Evolutionary conservation across 2,329 filamentous ascomycete genomes (phyloP).

Genomic region (Lasiodiplodia sp.): DNA sequence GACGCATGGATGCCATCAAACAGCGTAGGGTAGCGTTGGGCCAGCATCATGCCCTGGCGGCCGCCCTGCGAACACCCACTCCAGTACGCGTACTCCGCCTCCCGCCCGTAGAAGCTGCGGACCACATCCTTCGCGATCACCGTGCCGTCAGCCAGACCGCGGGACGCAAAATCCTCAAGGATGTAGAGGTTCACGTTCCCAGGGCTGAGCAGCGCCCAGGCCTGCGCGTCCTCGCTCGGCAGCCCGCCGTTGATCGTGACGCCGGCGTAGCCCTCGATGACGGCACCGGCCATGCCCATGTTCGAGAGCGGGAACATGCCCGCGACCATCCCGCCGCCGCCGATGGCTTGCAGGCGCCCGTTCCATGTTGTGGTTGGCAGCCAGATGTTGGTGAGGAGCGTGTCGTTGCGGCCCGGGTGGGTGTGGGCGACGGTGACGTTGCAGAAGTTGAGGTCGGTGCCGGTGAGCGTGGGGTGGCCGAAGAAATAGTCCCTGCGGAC

Average conservation of each 20-base stretch:
- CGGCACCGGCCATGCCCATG: background rate
- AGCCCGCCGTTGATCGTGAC: background rate
- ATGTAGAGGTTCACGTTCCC: conserved; percentile 18
- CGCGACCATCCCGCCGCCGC: conserved; percentile 34
- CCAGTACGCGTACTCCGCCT: conserved; percentile 46
- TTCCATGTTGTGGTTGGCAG: conserved; percentile 41
- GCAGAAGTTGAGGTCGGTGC: conserved; percentile 37
- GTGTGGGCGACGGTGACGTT: conserved; percentile 49
- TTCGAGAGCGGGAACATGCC: background rate
- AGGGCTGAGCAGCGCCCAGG: conserved; percentile 31
- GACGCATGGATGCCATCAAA: conserved; percentile 52
- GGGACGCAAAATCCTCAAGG: conserved; percentile 13
- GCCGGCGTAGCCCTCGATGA: background rate
- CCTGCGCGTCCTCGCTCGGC: background rate
- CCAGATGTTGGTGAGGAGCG: conserved; percentile 42
- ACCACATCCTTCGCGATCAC: conserved; percentile 29
- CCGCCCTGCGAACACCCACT: conserved; percentile 49
- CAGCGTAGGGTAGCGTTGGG: conserved; percentile 46
- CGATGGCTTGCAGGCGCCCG: conserved; percentile 33
- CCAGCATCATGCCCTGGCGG: conserved; percentile 46
- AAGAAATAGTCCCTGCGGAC: too few species aligned
- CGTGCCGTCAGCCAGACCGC: conserved; percentile 31
- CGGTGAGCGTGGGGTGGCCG: too few species aligned
- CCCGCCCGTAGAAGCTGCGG: conserved; percentile 29
- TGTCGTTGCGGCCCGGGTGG: conserved; percentile 46